Evolutionary conservation across 2,329 filamentous ascomycete species (phyloP).

Genomic region (Dothistroma septosporum): DNA sequence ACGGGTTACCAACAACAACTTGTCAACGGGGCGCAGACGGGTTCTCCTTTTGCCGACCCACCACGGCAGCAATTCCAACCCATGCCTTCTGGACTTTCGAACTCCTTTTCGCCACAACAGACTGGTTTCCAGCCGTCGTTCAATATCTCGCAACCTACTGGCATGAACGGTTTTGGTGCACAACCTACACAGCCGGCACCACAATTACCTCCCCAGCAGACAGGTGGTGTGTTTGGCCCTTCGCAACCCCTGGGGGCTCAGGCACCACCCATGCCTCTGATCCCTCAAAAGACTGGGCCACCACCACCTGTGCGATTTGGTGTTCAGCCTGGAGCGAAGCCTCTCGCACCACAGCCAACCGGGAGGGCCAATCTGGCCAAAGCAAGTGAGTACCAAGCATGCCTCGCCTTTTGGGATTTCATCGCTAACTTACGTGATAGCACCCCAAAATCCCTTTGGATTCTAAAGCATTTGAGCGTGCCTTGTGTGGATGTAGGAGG

Average conservation of each 20-base stretch:
- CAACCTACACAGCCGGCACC: slow-evolving; percentile 44
- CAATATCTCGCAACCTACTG: slow-evolving; percentile 37
- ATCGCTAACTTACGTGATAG: slow-evolving; percentile 37
- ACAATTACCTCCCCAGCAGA: slow-evolving; percentile 56
- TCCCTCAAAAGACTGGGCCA: slow-evolving; percentile 78
- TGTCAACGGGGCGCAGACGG: slow-evolving; percentile 43
- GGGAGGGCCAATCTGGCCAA: slow-evolving; percentile 87
- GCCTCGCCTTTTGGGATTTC: slow-evolving; percentile 5
- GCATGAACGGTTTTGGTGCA: slow-evolving; percentile 44
- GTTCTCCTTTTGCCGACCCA: slow-evolving; percentile 55
- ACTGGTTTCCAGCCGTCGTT: slow-evolving; percentile 50
- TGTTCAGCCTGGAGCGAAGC: slow-evolving; percentile 66
- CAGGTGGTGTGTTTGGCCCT: slow-evolving; percentile 39
- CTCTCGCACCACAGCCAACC: slow-evolving; percentile 78
- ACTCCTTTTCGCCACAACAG: slow-evolving; percentile 40
- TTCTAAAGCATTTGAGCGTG: slow-evolving; percentile 44
- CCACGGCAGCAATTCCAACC: slow-evolving; percentile 43
- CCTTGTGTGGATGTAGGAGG: slow-evolving; percentile 10
- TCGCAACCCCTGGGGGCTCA: slow-evolving; percentile 24
- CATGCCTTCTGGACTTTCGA: slow-evolving; percentile 37
- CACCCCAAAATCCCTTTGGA: slow-evolving; percentile 66
- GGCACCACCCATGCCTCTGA: slow-evolving; percentile 54
- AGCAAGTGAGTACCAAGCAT: slow-evolving; percentile 72
- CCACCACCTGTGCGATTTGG: slow-evolving; percentile 87
- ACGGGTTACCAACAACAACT: slow-evolving; percentile 50